Conservation (phyloP, 371 early-diverging fungal species). For the Rhizomucor pusillus region DNA sequence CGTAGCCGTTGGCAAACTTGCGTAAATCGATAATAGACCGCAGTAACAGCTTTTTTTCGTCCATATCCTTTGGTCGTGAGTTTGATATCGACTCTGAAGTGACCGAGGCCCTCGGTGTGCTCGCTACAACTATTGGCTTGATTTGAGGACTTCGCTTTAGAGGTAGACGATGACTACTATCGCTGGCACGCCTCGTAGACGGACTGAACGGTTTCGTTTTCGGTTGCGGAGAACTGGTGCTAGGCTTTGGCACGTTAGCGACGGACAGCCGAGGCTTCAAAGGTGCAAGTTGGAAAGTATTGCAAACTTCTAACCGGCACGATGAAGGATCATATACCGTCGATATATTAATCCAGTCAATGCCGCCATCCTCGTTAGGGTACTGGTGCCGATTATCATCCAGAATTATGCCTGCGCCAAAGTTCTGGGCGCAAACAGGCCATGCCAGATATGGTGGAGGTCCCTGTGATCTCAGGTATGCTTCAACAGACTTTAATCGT, state of each 20-base stretch:
- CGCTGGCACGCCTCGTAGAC: not conserved
- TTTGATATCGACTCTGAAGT: constrained; percentile 2
- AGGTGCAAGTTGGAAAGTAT: constrained; percentile 1
- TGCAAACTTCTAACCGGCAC: constrained; percentile 7
- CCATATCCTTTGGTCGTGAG: constrained; percentile 4
- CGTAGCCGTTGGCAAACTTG: constrained; percentile 41
- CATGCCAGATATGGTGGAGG: constrained; percentile 42
- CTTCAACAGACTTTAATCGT: constrained; percentile 44
- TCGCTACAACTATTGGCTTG: too few species aligned
- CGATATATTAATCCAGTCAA: constrained; percentile 12
- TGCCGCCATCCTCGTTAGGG: constrained; percentile 2
- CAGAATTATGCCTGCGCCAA: constrained; percentile 10
- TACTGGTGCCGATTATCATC: not conserved
- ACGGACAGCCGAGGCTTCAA: not conserved
- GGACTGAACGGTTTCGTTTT: not conserved
- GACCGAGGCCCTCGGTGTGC: not conserved
- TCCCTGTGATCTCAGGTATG: constrained; percentile 46
- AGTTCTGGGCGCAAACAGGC: constrained; percentile 2
- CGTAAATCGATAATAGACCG: constrained; percentile 38
- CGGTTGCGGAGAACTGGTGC: not conserved
- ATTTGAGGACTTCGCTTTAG: too few species aligned
- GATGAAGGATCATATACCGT: constrained; percentile 7
- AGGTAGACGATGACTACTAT: too few species aligned
- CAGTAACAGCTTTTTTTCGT: constrained; percentile 21
- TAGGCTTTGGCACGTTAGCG: not conserved